Evolutionary conservation across 208 protist genomes (phyloP).

Genomic region (Trichomonas vaginalis): DNA sequence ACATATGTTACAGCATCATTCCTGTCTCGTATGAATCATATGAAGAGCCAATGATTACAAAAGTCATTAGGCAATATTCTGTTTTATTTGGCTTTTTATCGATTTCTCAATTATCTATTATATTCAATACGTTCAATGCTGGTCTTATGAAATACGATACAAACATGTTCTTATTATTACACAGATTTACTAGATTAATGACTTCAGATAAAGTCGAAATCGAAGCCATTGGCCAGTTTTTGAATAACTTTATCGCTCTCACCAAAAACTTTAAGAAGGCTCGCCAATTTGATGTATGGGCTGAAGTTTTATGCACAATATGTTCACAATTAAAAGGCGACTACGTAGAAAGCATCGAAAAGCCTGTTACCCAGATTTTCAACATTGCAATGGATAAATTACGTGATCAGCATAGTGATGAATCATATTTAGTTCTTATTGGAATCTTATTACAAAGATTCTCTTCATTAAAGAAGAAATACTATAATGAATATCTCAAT

Average conservation of each 20-base stretch:
- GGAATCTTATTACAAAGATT: background rate
- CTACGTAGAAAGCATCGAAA: background rate
- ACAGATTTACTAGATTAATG: background rate
- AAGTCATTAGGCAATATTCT: background rate
- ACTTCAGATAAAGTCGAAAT: background rate
- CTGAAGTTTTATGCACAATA: background rate
- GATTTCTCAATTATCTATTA: background rate
- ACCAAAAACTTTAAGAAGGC: background rate
- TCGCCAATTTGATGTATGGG: background rate
- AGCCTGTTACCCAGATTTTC: background rate
- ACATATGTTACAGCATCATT: background rate
- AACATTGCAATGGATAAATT: background rate
- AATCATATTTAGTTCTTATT: background rate
- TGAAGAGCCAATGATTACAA: background rate
- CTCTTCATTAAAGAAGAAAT: background rate
- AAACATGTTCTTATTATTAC: background rate
- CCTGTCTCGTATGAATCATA: background rate
- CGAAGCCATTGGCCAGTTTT: background rate
- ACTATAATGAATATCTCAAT: background rate
- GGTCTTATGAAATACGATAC: background rate
- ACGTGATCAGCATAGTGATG: background rate
- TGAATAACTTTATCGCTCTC: background rate
- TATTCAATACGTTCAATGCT: background rate
- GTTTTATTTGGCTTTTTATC: background rate
- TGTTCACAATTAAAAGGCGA: background rate